Conservation (phyloP, 192 early-diverging fungal genomes). For the Gamsiella multidivaricata region DNA sequence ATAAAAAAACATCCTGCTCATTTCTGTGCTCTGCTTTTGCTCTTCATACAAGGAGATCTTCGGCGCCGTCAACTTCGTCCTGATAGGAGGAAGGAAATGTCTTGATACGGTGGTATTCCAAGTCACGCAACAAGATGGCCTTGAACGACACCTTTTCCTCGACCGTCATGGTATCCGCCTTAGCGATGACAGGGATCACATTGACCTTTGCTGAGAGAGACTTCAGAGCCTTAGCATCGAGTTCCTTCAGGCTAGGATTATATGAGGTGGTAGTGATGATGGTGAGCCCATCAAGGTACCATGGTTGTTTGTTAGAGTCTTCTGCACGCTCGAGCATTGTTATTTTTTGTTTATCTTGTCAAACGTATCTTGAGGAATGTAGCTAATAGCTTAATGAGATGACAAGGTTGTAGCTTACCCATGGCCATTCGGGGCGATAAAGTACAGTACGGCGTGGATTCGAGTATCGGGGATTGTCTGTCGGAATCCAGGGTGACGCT, state of each 20-base stretch:
- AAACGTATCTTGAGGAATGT: too few species aligned
- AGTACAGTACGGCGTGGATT: constrained; percentile 96
- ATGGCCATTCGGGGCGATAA: constrained; percentile 96
- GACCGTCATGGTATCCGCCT: constrained; percentile 78
- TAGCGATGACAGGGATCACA: constrained; percentile 87
- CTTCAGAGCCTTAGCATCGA: constrained; percentile 75
- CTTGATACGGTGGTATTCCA: constrained; percentile 71
- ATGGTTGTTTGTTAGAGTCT: background rate
- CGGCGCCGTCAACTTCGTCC: constrained; percentile 75
- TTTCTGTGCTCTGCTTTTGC: background rate
- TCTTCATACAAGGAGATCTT: constrained; percentile 67
- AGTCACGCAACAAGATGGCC: constrained; percentile 69
- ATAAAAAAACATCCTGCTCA: background rate
- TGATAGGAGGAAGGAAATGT: constrained; percentile 80
- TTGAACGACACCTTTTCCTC: constrained; percentile 77
- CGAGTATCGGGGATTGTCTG: constrained; percentile 87
- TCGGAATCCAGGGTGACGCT: constrained; percentile 78
- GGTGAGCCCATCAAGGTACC: background rate
- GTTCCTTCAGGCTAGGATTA: constrained; percentile 58
- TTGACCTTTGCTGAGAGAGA: constrained; percentile 79
- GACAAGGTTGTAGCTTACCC: too few species aligned
- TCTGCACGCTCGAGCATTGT: background rate
- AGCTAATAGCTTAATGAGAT: too few species aligned
- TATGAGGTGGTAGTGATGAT: too few species aligned
- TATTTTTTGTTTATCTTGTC: background rate